Evolutionary conservation across 768 basidiomycete species (phyloP).

Genomic region (Hypholoma sublateritium): DNA sequence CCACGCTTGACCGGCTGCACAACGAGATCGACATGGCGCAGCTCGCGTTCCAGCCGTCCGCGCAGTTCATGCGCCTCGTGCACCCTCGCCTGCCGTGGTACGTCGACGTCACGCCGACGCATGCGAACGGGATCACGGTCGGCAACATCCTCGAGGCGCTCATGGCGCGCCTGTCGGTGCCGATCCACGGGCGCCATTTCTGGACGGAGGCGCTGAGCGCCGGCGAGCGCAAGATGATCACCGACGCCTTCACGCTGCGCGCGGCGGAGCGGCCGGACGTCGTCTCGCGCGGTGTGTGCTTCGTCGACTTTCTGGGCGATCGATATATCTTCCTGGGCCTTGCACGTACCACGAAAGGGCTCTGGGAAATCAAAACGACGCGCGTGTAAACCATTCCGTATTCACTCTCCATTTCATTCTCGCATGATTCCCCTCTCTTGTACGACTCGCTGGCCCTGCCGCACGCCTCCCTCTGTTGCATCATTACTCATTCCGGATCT

Average conservation of each 20-base stretch:
- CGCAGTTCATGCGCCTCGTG: conserved; percentile 51
- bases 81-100: conserved; percentile 66
- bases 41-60: conserved; percentile 51
- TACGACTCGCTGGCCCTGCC: too few relatives aligned
- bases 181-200: conserved; percentile 53
- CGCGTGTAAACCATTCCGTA: background rate
- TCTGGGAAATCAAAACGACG: conserved; percentile 65
- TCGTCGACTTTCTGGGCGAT: conserved; percentile 61
- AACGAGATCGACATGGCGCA: conserved; percentile 53
- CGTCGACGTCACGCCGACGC: conserved; percentile 50
- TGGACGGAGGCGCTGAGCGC: conserved; percentile 56
- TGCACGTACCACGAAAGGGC: conserved; percentile 49
- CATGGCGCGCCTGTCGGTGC: conserved; percentile 38
- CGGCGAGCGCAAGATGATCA: conserved; percentile 42
- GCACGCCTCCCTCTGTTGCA: too few relatives aligned
- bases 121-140: conserved; percentile 57
- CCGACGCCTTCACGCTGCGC: conserved; percentile 44
- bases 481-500: too few relatives aligned
- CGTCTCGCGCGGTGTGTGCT: conserved; percentile 42
- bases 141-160: conserved; percentile 53
- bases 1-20: conserved; percentile 39
- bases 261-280: background rate
- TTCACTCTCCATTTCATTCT: too few relatives aligned
- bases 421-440: too few relatives aligned
- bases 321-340: conserved; percentile 55